Base-by-base conservation (phyloP, 257 asterid species). In the Scutellaria galericulata region DNA sequence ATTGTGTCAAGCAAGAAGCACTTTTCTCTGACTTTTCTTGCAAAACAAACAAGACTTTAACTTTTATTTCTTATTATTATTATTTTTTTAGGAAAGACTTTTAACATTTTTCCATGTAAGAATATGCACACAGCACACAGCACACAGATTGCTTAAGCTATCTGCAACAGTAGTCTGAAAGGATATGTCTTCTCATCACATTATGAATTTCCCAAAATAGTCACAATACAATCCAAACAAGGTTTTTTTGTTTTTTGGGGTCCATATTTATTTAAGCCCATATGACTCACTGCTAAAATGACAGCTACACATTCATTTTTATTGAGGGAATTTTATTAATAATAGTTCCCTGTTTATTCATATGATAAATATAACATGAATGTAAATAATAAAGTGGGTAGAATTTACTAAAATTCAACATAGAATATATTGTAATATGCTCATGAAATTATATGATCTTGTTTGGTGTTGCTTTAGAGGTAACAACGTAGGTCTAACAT, bases 1-100 rank as follows among this genome's bases (percentile, higher is more conserved):
- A 13, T 52, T 50, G 59, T 53, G 71, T 42, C 40, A 66, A 77
- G 71, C 50, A 71, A 64, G 46, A 39, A 70, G 78, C 78, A 73
- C 70, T 42, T 46, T 70, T 64, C 57, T 74, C 75, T 65, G 77
- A 75, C 83, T 79, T 75, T 75, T 48, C 83, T 70, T 79, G 83
- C 80, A 65, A 71, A 79, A 79, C 80, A 79, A 71, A 75, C 75
- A 57, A 70, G 59, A 64, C 71, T 51, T 31, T 62, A 31, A 4
- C 37, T 31, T 31, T 31, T 31, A 31, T 31, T 31, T 31, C 37
- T 31, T 31, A 31, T 31, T 4, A 31, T 31, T 4, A 31, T 31
- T 31, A 31, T 2, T 31, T 2, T 31, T 31, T 31, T 31, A 31
- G 37, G 5, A 31, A 31, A 31, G 52, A 64, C 74, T 58, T 31